Base-by-base conservation (phyloP, 2,329 filamentous ascomycete species). In the Neonectria punicea region DNA sequence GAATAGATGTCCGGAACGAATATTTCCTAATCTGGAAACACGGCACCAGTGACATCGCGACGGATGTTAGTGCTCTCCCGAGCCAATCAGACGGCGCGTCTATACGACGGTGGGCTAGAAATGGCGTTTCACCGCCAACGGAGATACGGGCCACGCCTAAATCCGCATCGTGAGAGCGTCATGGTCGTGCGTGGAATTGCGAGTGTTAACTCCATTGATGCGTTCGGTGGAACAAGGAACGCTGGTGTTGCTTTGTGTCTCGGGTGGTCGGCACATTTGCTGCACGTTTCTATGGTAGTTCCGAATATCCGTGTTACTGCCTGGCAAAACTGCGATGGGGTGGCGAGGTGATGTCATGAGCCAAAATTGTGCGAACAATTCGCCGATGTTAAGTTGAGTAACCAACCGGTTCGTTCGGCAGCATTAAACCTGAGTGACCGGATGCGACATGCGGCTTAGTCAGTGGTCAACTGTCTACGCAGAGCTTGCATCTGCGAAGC, bases 31-130 rank as follows among this genome's bases (percentile, higher is more conserved):
- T 46, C 4, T n/a, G 44, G 51, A 36, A 59, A n/a, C 32, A 13
- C 9, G 10, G 20, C 9, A 13, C 5, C 63, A 56, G 59, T 62
- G 36, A 61, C 53, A 58, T 30, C 28, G 30, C n/a, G 8, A 16
- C 46, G 55, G 22, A 11, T 18, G 14, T 25, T 53, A 49, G 41
- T 16, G 25, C 7, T 25, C 13, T 22, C 5, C 3, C 4, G 18
- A n/a, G 14, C 61, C 61, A 64, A 64, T 64, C 34, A 60, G 44
- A 36, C 7, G 8, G 28, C 11, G 14, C 44, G 28, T 64, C 18
- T 59, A 64, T 64, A 64, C 61, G 61, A 64, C 51, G 34, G 20
- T 51, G 44, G 61, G 61, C 58, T 64, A 59, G 58, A 51, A 56
- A 39, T 46, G 14, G 20, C 22, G n/a, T 10, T 36, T 55, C 61